Percentiles rank a stretch among this genome's conserved stretches.
Conservation (phyloP, 495 filamentous ascomycete genomes). For the Neurospora hispaniola region DNA sequence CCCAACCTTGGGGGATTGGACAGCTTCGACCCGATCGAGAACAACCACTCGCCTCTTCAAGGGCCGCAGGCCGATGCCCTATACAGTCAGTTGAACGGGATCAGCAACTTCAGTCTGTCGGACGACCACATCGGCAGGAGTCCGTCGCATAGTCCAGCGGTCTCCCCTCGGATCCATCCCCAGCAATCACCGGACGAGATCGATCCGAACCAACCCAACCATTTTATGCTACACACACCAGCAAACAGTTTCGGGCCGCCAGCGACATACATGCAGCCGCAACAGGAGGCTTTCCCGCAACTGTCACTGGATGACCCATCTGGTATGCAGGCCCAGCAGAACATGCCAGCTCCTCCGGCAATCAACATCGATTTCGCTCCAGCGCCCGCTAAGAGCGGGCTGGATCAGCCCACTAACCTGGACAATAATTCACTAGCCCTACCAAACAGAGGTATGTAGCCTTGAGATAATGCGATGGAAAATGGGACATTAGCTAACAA, state of each 20-base stretch:
- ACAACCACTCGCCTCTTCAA: slow-evolving; percentile 71
- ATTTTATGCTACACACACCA: slow-evolving; percentile 40
- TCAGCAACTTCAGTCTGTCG: slow-evolving; percentile 73
- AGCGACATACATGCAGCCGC: slow-evolving; percentile 46
- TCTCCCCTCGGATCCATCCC: slow-evolving; percentile 71
- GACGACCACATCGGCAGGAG: slow-evolving; percentile 58
- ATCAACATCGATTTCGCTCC: slow-evolving; percentile 94
- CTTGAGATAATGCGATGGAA: neutral
- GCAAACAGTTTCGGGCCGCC: slow-evolving; percentile 37
- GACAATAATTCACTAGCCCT: slow-evolving; percentile 76
- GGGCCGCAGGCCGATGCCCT: slow-evolving; percentile 58
- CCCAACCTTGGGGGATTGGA: slow-evolving; percentile 73
- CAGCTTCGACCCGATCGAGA: slow-evolving; percentile 62
- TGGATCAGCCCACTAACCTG: slow-evolving; percentile 58
- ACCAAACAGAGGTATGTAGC: slow-evolving; percentile 64
- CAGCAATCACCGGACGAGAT: slow-evolving; percentile 44
- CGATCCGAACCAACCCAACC: slow-evolving; percentile 34
- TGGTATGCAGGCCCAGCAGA: slow-evolving; percentile 47
- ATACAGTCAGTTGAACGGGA: slow-evolving; percentile 67
- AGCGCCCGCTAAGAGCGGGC: slow-evolving; percentile 52
- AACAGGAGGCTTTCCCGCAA: slow-evolving; percentile 47
- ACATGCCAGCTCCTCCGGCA: slow-evolving; percentile 71
- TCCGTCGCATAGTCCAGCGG: slow-evolving; percentile 74
- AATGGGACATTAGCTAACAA: neutral
- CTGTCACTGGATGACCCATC: slow-evolving; percentile 31